Conservation (phyloP, 2,329 filamentous ascomycete genomes). For the Fonsecaea monophora region DNA sequence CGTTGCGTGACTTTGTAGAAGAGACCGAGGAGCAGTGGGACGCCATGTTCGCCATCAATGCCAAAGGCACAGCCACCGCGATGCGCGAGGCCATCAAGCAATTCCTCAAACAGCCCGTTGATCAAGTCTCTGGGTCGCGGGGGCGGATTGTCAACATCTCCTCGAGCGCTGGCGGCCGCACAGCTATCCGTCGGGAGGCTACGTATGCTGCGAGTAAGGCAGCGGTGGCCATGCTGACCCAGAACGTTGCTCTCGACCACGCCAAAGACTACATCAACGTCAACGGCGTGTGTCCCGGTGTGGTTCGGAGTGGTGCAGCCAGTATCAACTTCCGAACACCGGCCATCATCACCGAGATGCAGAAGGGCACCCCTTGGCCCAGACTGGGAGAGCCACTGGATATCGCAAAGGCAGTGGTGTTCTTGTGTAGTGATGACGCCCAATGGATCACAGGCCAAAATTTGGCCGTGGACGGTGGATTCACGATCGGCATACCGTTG, state of each 20-base stretch:
- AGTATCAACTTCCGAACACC: slow-evolving; percentile 20
- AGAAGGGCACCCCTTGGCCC: slow-evolving; percentile 31
- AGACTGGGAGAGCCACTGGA: slow-evolving; percentile 43
- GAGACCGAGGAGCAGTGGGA: slow-evolving; percentile 58
- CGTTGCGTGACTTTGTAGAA: slow-evolving; percentile 45
- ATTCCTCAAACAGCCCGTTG: slow-evolving; percentile 61
- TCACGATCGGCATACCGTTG: slow-evolving; percentile 33
- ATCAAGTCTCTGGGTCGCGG: slow-evolving; percentile 50
- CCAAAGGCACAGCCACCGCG: slow-evolving; percentile 54
- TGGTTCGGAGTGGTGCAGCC: slow-evolving; percentile 15
- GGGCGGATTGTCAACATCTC: slow-evolving; percentile 65
- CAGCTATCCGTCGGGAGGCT: slow-evolving; percentile 16
- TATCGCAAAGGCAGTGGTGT: slow-evolving; percentile 50
- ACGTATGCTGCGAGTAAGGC: slow-evolving; percentile 57
- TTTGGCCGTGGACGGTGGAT: slow-evolving; percentile 56
- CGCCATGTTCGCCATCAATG: slow-evolving; percentile 63
- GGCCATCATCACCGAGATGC: slow-evolving; percentile 25
- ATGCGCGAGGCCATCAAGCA: slow-evolving; percentile 42
- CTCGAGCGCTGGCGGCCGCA: slow-evolving; percentile 13
- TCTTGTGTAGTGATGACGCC: slow-evolving; percentile 56
- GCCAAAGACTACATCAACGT: slow-evolving; percentile 50
- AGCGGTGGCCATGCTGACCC: slow-evolving; percentile 55
- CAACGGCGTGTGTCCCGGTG: slow-evolving; percentile 53
- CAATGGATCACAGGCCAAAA: slow-evolving; percentile 54
- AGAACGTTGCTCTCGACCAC: slow-evolving; percentile 53